Conservation (phyloP, 192 early-diverging fungal genomes). For the Ramicandelaber brevisporus region DNA sequence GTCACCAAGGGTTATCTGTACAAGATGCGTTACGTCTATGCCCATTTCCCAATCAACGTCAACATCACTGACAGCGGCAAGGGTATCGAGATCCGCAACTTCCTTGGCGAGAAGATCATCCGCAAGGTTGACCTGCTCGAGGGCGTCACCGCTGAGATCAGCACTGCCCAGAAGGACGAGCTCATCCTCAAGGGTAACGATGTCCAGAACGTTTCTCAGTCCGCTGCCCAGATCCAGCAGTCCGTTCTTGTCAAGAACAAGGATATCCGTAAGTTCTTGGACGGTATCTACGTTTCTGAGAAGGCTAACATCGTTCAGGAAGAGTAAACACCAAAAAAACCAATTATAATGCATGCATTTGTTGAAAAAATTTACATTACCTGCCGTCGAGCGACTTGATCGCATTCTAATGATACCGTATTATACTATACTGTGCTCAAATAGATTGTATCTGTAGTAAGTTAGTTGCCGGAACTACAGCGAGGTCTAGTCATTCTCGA, state of each 20-base stretch:
- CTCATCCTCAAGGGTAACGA: conserved; percentile 81
- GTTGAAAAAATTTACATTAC: too few species aligned
- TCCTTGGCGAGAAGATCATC: conserved; percentile 86
- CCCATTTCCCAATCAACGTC: conserved; percentile 98
- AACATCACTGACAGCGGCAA: conserved; percentile 50
- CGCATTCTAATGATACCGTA: too few species aligned
- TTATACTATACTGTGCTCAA: too few species aligned
- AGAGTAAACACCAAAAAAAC: conserved; percentile 4
- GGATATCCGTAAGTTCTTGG: conserved; percentile 99
- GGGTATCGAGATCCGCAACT: conserved; percentile 92
- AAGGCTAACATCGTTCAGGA: conserved; percentile 44
- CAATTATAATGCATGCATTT: too few species aligned
- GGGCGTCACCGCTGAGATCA: conserved; percentile 55
- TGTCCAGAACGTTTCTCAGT: conserved; percentile 81
- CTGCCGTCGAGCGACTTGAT: too few species aligned
- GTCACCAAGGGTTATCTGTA: conserved; percentile 98
- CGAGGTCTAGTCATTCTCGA: too few species aligned
- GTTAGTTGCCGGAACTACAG: too few species aligned
- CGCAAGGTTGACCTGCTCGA: conserved; percentile 65
- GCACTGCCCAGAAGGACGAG: conserved; percentile 81
- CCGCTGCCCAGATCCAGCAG: conserved; percentile 90
- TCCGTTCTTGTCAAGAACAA: conserved; percentile 84
- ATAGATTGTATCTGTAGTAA: too few species aligned
- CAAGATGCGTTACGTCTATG: conserved; percentile 97
- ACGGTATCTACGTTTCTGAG: conserved; percentile 91